Percentiles rank a stretch among this genome's conserved stretches.
phyloP scores from a whole-genome alignment of 495 filamentous ascomycete genomes.

The Oidiodendron maius region DNA sequence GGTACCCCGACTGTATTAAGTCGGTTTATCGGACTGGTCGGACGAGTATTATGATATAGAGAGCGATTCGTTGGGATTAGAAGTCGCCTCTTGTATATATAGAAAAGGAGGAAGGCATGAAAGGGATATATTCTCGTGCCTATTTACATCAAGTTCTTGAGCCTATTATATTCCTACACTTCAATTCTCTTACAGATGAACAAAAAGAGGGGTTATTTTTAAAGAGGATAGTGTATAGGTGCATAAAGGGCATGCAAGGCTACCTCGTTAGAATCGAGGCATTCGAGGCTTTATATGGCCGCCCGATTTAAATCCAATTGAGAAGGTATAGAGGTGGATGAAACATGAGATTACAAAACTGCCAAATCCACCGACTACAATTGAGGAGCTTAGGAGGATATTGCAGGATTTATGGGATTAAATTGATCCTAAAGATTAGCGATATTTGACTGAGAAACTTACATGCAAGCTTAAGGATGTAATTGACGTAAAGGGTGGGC shows the following conservation, averaged over 20 bases:
- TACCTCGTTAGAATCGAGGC: neutral
- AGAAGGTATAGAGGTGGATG: conserved; percentile 4
- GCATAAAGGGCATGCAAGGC: neutral
- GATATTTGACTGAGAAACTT: neutral
- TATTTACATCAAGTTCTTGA: conserved; percentile 3
- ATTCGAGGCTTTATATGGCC: conserved; percentile 2
- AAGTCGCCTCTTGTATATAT: conserved; percentile 11
- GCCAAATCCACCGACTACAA: neutral
- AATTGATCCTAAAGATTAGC: neutral
- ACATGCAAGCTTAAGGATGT: conserved; percentile 2
- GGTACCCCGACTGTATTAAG: conserved; percentile 5
- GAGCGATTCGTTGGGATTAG: conserved; percentile 9
- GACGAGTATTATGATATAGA: conserved; percentile 9
- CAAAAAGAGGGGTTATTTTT: conserved; percentile 3
- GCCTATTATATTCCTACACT: neutral
- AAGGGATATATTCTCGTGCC: neutral
- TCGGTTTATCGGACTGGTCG: conserved; percentile 6
- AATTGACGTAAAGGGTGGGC: neutral
- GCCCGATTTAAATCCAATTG: conserved; percentile 5
- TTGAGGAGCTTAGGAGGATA: neutral
- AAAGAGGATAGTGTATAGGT: neutral
- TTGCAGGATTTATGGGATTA: neutral
- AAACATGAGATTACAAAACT: conserved; percentile 1
- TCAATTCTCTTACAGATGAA: neutral
- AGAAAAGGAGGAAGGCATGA: conserved; percentile 1